These are phyloP conservation scores for Neurospora discreta DNA, from an alignment of 495 filamentous ascomycete genomes.

Conservation along the genomic window DNA sequence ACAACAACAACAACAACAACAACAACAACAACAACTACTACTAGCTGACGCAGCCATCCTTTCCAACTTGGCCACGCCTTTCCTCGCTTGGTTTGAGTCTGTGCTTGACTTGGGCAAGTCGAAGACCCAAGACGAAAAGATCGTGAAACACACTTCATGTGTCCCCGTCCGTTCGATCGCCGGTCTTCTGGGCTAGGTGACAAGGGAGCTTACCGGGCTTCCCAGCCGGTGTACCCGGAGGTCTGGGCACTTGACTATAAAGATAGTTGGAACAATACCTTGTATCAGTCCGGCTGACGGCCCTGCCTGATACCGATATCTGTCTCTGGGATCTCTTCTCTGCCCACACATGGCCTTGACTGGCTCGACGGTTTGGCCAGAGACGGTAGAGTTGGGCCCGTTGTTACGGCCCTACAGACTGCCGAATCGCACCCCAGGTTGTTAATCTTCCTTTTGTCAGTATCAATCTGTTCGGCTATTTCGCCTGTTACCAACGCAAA, in stretches of 20 bases:
- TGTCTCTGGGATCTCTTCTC: background rate
- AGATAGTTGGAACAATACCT: background rate
- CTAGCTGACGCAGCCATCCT: background rate
- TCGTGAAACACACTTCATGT: background rate
- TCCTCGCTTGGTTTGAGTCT: background rate
- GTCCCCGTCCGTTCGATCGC: background rate
- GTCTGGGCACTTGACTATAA: background rate
- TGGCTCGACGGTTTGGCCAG: background rate
- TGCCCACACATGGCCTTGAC: background rate
- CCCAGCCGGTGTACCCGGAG: background rate
- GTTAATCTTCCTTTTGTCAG: background rate
- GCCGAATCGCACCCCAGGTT: background rate
- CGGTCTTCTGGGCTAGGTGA: background rate
- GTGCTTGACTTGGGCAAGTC: background rate
- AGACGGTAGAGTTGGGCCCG: background rate
- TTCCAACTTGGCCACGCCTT: background rate
- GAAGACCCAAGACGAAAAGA: background rate
- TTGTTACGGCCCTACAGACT: background rate
- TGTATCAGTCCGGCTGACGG: background rate
- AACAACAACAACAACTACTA: background rate
- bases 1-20: too few species aligned
- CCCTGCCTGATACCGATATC: background rate
- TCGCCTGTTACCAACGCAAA: background rate
- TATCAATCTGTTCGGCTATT: background rate
- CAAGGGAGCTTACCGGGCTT: background rate